These are phyloP conservation scores for Pleurotus salmoneostramineus DNA, from an alignment of 768 basidiomycete genomes.

Conservation along the genomic window DNA sequence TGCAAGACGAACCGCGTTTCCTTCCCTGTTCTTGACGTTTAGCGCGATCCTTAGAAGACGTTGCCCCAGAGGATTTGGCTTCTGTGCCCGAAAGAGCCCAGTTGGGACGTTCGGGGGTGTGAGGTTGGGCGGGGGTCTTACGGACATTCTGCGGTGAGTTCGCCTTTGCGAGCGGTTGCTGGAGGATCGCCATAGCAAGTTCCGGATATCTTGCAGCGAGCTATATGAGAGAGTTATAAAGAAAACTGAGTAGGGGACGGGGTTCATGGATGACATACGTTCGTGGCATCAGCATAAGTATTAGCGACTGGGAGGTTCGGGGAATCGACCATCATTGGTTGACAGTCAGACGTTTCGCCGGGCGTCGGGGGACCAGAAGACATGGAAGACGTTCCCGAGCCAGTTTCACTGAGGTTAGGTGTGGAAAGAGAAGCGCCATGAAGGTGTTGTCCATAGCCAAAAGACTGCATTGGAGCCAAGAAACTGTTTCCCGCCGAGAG, in stretches of 20 bases:
- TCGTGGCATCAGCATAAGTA: constrained; percentile 37
- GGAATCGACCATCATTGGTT: background rate
- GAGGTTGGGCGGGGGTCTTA: constrained; percentile 9
- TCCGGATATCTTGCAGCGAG: constrained; percentile 29
- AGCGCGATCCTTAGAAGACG: background rate
- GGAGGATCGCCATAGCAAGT: constrained; percentile 27
- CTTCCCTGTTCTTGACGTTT: background rate
- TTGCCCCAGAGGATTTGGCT: background rate
- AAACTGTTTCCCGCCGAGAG: background rate
- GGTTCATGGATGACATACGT: constrained; percentile 22
- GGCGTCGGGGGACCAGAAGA: background rate
- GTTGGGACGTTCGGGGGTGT: constrained; percentile 27
- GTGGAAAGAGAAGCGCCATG: background rate
- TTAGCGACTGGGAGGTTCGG: constrained; percentile 18
- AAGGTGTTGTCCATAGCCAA: background rate
- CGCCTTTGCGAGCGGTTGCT: constrained; percentile 21
- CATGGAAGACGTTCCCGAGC: background rate
- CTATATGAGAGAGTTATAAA: constrained; percentile 14
- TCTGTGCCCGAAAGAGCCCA: constrained; percentile 27
- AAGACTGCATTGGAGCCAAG: background rate
- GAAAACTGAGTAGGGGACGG: background rate
- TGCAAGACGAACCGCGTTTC: background rate
- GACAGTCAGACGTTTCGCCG: background rate
- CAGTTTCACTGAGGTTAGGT: background rate
- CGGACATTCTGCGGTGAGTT: constrained; percentile 1